Base-by-base conservation (phyloP, 805 yeast species). In the Scheffersomyces amazonensis region DNA sequence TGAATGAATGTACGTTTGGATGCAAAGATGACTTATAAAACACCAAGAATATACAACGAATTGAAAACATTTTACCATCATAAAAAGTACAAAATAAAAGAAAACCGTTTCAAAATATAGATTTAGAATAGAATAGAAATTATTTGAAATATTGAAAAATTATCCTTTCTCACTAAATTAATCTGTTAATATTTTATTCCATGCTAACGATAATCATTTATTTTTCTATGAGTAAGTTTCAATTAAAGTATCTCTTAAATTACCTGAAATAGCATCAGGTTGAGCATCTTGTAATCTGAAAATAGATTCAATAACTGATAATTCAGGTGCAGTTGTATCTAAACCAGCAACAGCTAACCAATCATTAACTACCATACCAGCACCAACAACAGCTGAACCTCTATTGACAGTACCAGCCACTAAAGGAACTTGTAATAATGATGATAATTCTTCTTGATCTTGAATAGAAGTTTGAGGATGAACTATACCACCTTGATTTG, bases 401-500 rank as follows among this genome's bases (percentile, higher is more conserved):
- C 99, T 83, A 73, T 93, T 93, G 42, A 93, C 90, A 28, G 97
- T 90, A 65, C 99, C 99, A 5, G 99, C 99, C 34, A 93, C 99
- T 48, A 93, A 75, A 39, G 99, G 99, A 30, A 93, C 96, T 70
- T 93, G 99, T 55, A 93, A 75, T 61, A 93, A 75, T 33, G 97
- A 88, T 6, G 96, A 87, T 52, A 93, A 76, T 70, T 93, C 99
- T 71, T 93, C 99, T 72, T 93, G 99, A 64, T 93, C 99, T 66
- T 93, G 96, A 42, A 93, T 81, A 24, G 95, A 81, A 30, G 99
- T 95, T 64, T 88, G 96, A 28, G 99, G 97, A 66, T 93, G 99
- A 37, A 93, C 99, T 49, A 93, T 74, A 48, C 98, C 99, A 63
- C 99, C 99, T 66, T 90, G 96, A 70, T 93, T 93, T 31, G 96